Evolutionary conservation across 805 yeast species (phyloP).

Genomic region (Kodamaea nitidulidarum): DNA sequence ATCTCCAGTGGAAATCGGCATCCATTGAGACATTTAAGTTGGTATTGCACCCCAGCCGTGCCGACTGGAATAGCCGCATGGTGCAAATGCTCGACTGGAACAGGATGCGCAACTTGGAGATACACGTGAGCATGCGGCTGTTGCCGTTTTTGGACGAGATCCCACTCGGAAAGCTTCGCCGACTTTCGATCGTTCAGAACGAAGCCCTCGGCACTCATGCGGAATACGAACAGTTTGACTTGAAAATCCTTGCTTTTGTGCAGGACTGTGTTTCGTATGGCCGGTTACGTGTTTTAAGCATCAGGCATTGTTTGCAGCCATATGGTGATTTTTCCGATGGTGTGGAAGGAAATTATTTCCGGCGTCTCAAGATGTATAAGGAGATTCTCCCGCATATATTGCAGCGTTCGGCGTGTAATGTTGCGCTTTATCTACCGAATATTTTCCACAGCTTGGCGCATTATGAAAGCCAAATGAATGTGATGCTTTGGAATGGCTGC

Average conservation of each 20-base stretch:
- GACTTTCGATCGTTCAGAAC: slow-evolving; percentile 32
- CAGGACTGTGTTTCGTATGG: slow-evolving; percentile 6
- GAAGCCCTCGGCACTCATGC: slow-evolving; percentile 32
- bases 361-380: slow-evolving; percentile 53
- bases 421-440: slow-evolving; percentile 53
- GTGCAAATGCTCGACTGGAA: slow-evolving; percentile 18
- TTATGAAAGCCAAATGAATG: slow-evolving; percentile 68
- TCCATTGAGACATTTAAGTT: slow-evolving; percentile 20
- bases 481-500: slow-evolving; percentile 76
- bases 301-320: slow-evolving; percentile 52
- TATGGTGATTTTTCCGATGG: slow-evolving; percentile 61
- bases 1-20: slow-evolving; percentile 1
- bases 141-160: slow-evolving; percentile 1
- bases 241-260: slow-evolving; percentile 41
- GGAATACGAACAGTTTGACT: slow-evolving; percentile 39
- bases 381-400: slow-evolving; percentile 42
- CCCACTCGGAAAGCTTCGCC: slow-evolving; percentile 23
- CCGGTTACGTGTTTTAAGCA: not conserved
- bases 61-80: slow-evolving; percentile 11
- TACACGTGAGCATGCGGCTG: slow-evolving; percentile 38
- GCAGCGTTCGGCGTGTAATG: slow-evolving; percentile 24
- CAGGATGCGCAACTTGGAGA: slow-evolving; percentile 40
- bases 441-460: slow-evolving; percentile 57
- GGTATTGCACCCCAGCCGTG: slow-evolving; percentile 16
- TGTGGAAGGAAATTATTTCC: slow-evolving; percentile 66